Evolutionary conservation across 2,329 filamentous ascomycete species (phyloP), one percentile per base, ranked within the genome.

Genomic region (Xylaria hypoxylon): DNA sequence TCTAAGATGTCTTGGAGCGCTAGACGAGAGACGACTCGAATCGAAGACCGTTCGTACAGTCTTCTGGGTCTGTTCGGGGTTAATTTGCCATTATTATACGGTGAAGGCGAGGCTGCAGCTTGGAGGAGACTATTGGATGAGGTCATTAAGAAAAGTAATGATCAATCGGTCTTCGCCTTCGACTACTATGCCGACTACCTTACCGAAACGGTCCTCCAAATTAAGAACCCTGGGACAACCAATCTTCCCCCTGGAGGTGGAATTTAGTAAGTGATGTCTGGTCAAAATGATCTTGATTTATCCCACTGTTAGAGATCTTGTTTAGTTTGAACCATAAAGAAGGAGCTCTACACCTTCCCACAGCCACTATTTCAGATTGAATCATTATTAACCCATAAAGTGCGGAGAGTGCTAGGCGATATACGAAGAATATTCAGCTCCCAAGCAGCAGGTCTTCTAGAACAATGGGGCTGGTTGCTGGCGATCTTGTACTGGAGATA

Each of bases 61-160:
- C 56, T 65, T 40, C 33, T 65, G 1, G 57, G 57, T 33, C 35
- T 65, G 10, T 65, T 65, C n/a, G 48, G 57, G 3, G 56, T 65
- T 33, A 65, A 60, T 7, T 55, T 65, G 62, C 48, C 57, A 8
- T 26, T 61, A 6, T n/a, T 65, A n/a, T 65, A 65, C 11, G 62
- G 62, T 1, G 55, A 58, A n/a, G 62, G 56, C 1, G 38, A 48
- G 8, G 15, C 48, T 10, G 15, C 31, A 35, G 56, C 62, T 4
- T 65, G 47, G 45, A n/a, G 15, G 15, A 42, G 62, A 13, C 56
- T 65, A 2, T 33, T 52, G n/a, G 40, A 60, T 13, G 56, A 65
- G 38, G 35, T 65, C n/a, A 61, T 65, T 7, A 65, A 48, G 26
- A 47, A 45, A 2, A 65, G 45, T 5, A 28, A 44, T 17, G 62